Conservation (phyloP, 331 rosid species). For the Pyracantha coccinea region DNA sequence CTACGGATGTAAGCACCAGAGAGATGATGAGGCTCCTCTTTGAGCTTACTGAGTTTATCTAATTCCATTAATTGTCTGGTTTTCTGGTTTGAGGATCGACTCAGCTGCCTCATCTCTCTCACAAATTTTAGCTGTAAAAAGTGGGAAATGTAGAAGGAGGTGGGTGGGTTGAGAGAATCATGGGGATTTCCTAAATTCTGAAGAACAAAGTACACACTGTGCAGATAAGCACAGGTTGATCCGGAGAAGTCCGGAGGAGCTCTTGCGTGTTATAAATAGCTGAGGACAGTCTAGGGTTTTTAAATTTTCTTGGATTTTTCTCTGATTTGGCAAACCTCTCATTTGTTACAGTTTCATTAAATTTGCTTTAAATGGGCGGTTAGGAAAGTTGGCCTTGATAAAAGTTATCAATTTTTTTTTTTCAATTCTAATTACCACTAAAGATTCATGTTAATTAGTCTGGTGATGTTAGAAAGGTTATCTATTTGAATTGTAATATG, state of each 20-base stretch:
- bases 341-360: conserved; percentile 34
- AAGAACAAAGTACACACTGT: conserved; percentile 37
- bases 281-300: conserved; percentile 60
- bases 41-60: conserved; percentile 31
- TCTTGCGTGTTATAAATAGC: conserved; percentile 57
- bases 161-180: conserved; percentile 35
- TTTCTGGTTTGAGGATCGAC: conserved; percentile 20
- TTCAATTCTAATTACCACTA: background rate
- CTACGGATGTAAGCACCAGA: conserved; percentile 62
- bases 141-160: conserved; percentile 21
- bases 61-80: conserved; percentile 32
- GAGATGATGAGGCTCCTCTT: conserved; percentile 43
- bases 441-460: background rate
- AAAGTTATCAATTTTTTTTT: background rate
- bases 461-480: too few relatives aligned
- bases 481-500: too few relatives aligned
- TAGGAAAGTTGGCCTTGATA: conserved; percentile 19
- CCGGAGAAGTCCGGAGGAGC: conserved; percentile 30
- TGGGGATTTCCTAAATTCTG: conserved; percentile 38
- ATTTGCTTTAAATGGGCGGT: conserved; percentile 26
- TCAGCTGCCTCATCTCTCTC: conserved; percentile 31
- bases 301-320: conserved; percentile 47
- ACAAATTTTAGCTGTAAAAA: conserved; percentile 20
- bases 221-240: conserved; percentile 42
- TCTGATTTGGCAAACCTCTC: conserved; percentile 41